phyloP scores from a whole-genome alignment of 2,329 filamentous ascomycete genomes.

The Parafenestella ontariensis region DNA sequence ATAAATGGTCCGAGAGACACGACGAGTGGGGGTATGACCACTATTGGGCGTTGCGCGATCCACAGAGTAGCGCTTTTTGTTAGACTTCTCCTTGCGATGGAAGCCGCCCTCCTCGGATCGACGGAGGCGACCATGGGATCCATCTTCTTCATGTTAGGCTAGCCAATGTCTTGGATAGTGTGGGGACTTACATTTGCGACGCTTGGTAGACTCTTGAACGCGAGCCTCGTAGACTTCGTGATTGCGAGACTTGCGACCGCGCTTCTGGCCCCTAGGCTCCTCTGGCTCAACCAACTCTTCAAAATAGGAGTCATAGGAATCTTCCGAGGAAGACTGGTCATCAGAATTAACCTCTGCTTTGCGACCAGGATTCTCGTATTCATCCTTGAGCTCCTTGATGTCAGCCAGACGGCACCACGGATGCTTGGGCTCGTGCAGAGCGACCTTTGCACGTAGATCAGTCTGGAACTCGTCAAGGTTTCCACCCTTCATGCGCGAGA shows the following conservation, averaged over 20 bases:
- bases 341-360: slow-evolving; percentile 10
- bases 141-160: slow-evolving; percentile 19
- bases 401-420: slow-evolving; percentile 41
- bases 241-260: slow-evolving; percentile 17
- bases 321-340: slow-evolving; percentile 18
- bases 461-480: slow-evolving; percentile 35
- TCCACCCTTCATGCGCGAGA: slow-evolving; percentile 37
- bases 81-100: slow-evolving; percentile 32
- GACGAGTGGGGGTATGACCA: neutral
- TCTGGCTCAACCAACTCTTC: slow-evolving; percentile 40
- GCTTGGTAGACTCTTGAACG: slow-evolving; percentile 26
- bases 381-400: slow-evolving; percentile 39
- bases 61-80: slow-evolving; percentile 12
- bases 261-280: slow-evolving; percentile 25
- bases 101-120: slow-evolving; percentile 33
- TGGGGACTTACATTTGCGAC: slow-evolving; percentile 30
- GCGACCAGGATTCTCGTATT: slow-evolving; percentile 35
- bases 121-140: slow-evolving; percentile 30
- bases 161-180: too few relatives aligned
- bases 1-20: slow-evolving; percentile 4
- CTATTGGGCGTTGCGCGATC: slow-evolving; percentile 14
- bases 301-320: slow-evolving; percentile 38
- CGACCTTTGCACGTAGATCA: slow-evolving; percentile 34
- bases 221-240: slow-evolving; percentile 41
- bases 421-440: slow-evolving; percentile 34